Evolutionary conservation across 352 stramenopile species (phyloP).

Genomic region (Phytopythium chamaehyphon): DNA sequence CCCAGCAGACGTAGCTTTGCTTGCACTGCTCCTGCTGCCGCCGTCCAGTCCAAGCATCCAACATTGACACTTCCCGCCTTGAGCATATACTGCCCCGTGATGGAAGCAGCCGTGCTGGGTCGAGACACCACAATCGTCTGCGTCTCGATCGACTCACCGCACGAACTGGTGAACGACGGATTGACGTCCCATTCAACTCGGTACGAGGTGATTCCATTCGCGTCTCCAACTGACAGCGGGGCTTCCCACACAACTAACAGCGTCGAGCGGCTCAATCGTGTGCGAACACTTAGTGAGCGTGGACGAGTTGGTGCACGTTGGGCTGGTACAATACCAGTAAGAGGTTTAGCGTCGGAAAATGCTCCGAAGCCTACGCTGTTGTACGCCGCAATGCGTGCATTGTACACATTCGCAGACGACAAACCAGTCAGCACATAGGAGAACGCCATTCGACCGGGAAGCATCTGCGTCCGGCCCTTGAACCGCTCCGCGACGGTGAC

Average conservation of each 20-base stretch:
- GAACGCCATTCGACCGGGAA: slow-evolving; percentile 74
- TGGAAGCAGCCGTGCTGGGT: slow-evolving; percentile 1
- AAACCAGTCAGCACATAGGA: slow-evolving; percentile 84
- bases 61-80: slow-evolving; percentile 15
- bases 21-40: slow-evolving; percentile 14
- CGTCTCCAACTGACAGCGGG: slow-evolving; percentile 79
- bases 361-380: slow-evolving; percentile 91
- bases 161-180: slow-evolving; percentile 80
- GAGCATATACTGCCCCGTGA: slow-evolving; percentile 24
- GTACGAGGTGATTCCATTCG: slow-evolving; percentile 72
- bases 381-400: slow-evolving; percentile 90
- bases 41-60: slow-evolving; percentile 39
- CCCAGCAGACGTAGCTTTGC: slow-evolving; percentile 18
- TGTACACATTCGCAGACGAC: slow-evolving; percentile 72
- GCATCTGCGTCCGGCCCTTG: slow-evolving; percentile 52
- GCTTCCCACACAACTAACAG: slow-evolving; percentile 72
- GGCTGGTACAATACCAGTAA: slow-evolving; percentile 1
- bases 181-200: slow-evolving; percentile 94
- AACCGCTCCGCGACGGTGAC: slow-evolving; percentile 29
- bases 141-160: slow-evolving; percentile 66
- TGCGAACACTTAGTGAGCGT: slow-evolving; percentile 75
- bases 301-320: slow-evolving; percentile 54
- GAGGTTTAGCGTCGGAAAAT: slow-evolving; percentile 41
- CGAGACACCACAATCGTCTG: slow-evolving; percentile 44
- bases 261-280: slow-evolving; percentile 54